Evolutionary conservation across 2,329 filamentous ascomycete species (phyloP), one percentile per base, ranked within the genome.

Genomic region (Arthrobotrys megalospora): DNA sequence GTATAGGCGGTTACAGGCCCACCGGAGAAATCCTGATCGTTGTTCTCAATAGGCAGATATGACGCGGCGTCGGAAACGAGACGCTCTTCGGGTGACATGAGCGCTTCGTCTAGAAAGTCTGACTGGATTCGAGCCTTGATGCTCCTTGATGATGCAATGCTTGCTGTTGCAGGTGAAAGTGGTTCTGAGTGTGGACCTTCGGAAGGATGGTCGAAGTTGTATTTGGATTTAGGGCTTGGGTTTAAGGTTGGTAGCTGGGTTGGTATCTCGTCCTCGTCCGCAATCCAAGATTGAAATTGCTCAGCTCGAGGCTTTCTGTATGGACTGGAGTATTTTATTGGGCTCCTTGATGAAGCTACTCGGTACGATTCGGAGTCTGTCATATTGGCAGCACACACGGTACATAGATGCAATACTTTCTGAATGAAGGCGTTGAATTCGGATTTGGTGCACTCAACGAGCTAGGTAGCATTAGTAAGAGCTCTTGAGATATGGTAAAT

Each of bases 231-330:
- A n/a, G 47, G 10, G 28, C 52, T 72, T 47, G 24, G 21, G 32
- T 48, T 68, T n/a, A 36, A 47, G 8, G 19, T 67, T 36, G 67
- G 75, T 19, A 78, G 43, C 34, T 19, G 43, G 2, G 34, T 48
- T 43, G 75, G 67, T 28, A 72, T 63, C 34, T 72, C 75, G n/a
- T 72, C 67, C 16, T 78, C 75, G 32, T 78, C 75, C 8, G 75
- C 67, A 24, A 68, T 50, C 75, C 75, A 78, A 21, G 36, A 48
- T 36, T 32, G n/a, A 11, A 41, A 48, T 41, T 62, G 62, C 6
- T 67, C 43, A 6, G 48, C 10, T 19, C 62, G 43, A 34, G 16
- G 14, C 11, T 50, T 24, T 50, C 55, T 53, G 47, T 68, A 72
- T 19, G 52, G 28, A 28, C 28, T 63, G 6, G 43, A 67, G 36